Base-by-base conservation (phyloP, 129 eudicot species). In the Lactuca sativa region DNA sequence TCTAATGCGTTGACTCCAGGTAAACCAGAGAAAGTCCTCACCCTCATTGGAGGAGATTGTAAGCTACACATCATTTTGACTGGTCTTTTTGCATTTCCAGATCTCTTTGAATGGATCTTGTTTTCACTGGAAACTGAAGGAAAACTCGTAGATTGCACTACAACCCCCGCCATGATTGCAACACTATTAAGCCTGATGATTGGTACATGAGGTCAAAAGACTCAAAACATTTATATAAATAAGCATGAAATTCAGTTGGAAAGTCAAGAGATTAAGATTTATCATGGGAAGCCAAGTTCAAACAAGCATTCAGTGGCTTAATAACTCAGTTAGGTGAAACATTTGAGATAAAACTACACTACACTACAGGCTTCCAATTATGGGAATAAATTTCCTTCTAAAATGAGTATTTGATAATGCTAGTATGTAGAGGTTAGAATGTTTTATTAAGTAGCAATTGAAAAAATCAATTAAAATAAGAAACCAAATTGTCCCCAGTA, bases 131-230 rank as follows among this genome's bases (percentile, higher is more conserved):
- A 76, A 77, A 82, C 88, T 18, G 96, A 89, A 31, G 95, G 70
- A 65, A 92, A 78, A 55, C 86, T 86, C 62, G 93, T 92, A n/a
- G 96, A 89, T 79, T 82, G 97, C 71, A 88, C 82, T 67, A 92
- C 52, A 62, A 90, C 91, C 67, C 87, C 85, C 2, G 89, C 95
- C 97, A 92, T 92, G 77, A 78, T 67, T 86, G 67, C 84, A 71
- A 68, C 75, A 25, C 30, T 25, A 25, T 25, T 25, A 25, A 25
- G 30, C 2, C 30, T 25, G 30, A 25, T 25, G 30, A 25, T 25
- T 25, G 30, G 30, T 25, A 25, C 30, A 25, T 25, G 30, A 25
- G 30, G 30, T 25, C 2, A 21, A 21, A 21, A 21, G 21, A 21
- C 21, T 21, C 21, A 25, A 25, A 25, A 25, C 30, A 25, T 25